Conservation (phyloP, 768 basidiomycete species). For the Naganishia vishniacii region DNA sequence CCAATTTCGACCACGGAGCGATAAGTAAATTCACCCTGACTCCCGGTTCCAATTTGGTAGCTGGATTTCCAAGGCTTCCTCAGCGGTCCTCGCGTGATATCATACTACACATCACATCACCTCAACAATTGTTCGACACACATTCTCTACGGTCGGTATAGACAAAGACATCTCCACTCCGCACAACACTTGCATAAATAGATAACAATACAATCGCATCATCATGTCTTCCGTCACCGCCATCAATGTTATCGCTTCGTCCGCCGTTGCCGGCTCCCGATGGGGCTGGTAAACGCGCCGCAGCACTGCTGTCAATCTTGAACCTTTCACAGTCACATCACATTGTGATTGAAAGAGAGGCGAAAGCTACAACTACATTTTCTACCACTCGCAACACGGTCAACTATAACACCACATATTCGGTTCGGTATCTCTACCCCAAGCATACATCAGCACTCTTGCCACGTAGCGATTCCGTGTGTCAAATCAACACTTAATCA, state of each 20-base stretch:
- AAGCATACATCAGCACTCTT: conserved; percentile 7
- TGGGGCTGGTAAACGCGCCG: conserved; percentile 14
- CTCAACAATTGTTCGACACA: too few species aligned
- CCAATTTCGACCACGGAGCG: not conserved
- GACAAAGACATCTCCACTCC: not conserved
- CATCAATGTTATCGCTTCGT: conserved; percentile 16
- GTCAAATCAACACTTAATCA: conserved; percentile 8
- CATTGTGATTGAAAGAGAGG: not conserved
- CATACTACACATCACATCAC: not conserved
- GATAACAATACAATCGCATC: conserved; percentile 5
- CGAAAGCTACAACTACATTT: not conserved
- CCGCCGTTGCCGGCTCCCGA: conserved; percentile 18
- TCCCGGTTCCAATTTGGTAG: not conserved
- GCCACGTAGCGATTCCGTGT: conserved; percentile 12
- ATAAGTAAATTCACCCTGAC: not conserved
- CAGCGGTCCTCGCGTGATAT: too few species aligned
- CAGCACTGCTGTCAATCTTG: conserved; percentile 4
- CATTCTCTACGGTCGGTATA: not conserved
- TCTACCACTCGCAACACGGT: conserved; percentile 14
- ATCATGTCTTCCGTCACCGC: conserved; percentile 5
- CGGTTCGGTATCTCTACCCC: conserved; percentile 18
- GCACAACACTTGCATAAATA: conserved; percentile 3
- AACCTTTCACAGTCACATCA: conserved; percentile 2
- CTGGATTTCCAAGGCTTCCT: not conserved
- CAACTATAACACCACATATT: conserved; percentile 15